phyloP scores from a whole-genome alignment of 2,329 filamentous ascomycete genomes.

The Ceratocystis papillata region DNA sequence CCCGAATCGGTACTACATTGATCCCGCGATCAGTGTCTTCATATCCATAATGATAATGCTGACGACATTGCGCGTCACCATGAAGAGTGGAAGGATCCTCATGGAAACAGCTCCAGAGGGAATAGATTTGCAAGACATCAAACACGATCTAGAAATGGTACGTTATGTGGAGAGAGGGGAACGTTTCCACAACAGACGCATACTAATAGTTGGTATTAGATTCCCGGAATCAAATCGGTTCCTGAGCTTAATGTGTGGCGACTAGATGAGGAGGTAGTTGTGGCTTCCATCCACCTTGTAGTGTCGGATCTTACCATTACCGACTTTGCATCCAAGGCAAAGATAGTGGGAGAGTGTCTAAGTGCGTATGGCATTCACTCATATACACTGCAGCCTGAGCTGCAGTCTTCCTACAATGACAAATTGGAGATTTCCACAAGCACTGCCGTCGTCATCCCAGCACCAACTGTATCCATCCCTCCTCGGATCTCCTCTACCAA shows the following conservation, averaged over 20 bases:
- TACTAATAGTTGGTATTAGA: conserved; percentile 33
- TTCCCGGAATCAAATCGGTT: conserved; percentile 54
- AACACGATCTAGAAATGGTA: conserved; percentile 57
- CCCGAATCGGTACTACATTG: conserved; percentile 55
- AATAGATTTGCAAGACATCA: conserved; percentile 51
- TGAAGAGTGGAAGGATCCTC: conserved; percentile 52
- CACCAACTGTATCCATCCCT: background rate
- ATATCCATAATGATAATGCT: conserved; percentile 64
- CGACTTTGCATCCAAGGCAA: conserved; percentile 50
- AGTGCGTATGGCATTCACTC: conserved; percentile 65
- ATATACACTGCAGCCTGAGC: conserved; percentile 58
- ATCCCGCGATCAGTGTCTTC: conserved; percentile 56
- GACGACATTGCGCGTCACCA: conserved; percentile 52
- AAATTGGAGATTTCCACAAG: background rate
- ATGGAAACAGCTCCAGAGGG: conserved; percentile 54
- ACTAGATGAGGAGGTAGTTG: conserved; percentile 56
- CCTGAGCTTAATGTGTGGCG: conserved; percentile 68
- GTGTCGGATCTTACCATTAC: conserved; percentile 47
- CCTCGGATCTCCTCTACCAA: conserved; percentile 1
- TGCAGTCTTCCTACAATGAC: conserved; percentile 15
- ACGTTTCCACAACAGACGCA: conserved; percentile 22
- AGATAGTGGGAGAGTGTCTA: conserved; percentile 55
- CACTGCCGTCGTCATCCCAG: background rate
- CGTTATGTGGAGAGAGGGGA: background rate
- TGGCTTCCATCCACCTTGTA: conserved; percentile 60